Base-by-base conservation (phyloP, 495 filamentous ascomycete species). In the Penicillium herquei region DNA sequence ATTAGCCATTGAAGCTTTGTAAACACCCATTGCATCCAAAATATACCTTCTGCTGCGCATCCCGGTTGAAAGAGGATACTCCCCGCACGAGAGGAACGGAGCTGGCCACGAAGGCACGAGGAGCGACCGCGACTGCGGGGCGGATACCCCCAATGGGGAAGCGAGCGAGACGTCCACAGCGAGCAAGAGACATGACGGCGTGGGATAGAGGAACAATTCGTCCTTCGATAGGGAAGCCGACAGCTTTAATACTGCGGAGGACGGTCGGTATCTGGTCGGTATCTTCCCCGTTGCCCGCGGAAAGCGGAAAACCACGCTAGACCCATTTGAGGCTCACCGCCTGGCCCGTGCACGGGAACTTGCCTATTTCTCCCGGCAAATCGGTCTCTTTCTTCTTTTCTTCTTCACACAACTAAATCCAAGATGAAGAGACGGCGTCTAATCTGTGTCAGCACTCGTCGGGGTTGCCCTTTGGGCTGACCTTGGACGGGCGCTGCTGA, bases 381-480 rank as follows among this genome's bases (percentile, higher is more conserved):
- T 44, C 62, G 49, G 31, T 59, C 34, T 52, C 30, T 21, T 26
- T 53, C 49, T 52, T 61, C 51, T 65, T 67, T 55, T 67, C 58
- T 70, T 75, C 67, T 67, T 76, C 73, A 77, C 76, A 79, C 76
- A 79, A 77, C 76, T 79, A 77, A 78, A 77, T 77, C 76, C 76
- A 79, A 79, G 65, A 79, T 79, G 76, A 79, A 75, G 76, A 79
- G 69, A 71, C 50, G 66, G 71, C 70, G 69, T 70, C 66, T 59
- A 61, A 65, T 54, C 75, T 70, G 67, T 68, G 45, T 66, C 76
- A 78, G 74, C 67, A 71, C 75, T 78, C 75, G 72, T 70, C 68
- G 70, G 63, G 60, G 59, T 49, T 47, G 62, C 59, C 52, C 49
- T 62, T 50, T 56, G 57, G 60, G 59, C 68, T 64, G 66, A 51